Percentiles rank a stretch among this genome's conserved stretches.
Conservation (phyloP, 148 eudicot genomes). For the Vaccinium macrocarpon region DNA sequence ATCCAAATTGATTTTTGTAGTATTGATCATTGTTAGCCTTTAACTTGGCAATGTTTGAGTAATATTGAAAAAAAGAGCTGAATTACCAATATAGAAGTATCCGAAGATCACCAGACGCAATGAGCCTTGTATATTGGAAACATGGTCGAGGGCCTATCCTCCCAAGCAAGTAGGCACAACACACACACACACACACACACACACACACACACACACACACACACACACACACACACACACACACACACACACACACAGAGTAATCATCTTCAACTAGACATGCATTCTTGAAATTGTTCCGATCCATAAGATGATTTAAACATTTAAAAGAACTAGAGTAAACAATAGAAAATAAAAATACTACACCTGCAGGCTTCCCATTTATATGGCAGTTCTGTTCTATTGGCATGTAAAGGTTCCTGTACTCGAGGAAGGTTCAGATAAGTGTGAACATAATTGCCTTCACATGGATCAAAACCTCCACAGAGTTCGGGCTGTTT, state of each 20-base stretch:
- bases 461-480: constrained; percentile 32
- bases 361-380: constrained; percentile 27
- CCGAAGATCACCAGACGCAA: constrained; percentile 6
- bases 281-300: neutral
- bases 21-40: neutral
- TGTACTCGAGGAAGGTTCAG: constrained; percentile 30
- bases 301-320: neutral
- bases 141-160: constrained; percentile 39
- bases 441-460: constrained; percentile 19
- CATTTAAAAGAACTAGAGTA: neutral
- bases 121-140: constrained; percentile 24
- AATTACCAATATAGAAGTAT: constrained; percentile 4
- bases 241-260: no score
- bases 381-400: constrained; percentile 24
- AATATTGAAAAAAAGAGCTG: neutral
- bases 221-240: no score
- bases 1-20: neutral
- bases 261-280: neutral
- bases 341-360: neutral
- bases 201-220: no score
- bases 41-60: neutral
- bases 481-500: neutral
- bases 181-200: no score
- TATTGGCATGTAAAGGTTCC: constrained; percentile 29
- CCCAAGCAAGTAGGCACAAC: constrained; percentile 26